Evolutionary conservation across 1,139 yeast species (phyloP), one percentile per base, ranked within the genome.

Genomic region (Yamadazyma conglobata): DNA sequence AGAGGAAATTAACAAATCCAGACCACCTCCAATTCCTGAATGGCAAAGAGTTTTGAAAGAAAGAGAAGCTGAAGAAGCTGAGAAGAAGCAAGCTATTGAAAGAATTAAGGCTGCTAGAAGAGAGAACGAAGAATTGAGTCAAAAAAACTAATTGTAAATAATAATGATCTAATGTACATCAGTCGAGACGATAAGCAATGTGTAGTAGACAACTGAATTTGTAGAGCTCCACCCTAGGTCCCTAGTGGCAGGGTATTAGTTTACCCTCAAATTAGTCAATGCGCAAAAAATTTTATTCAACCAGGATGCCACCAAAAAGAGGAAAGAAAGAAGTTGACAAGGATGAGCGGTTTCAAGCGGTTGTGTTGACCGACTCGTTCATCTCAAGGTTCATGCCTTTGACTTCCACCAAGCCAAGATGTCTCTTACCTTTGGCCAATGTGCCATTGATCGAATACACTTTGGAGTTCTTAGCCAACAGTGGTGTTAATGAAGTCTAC

Each of bases 361-460:
- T 91, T 39, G 96, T 91, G 18, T 72, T 91, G 48, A 85, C 95
- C 11, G 99, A 91, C 58, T 85, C 96, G 14, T 91, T 86, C 50
- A 86, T 88, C 57, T 81, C 93, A 4, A 68, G 95, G 46, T 91
- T 91, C 58, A 79, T 84, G 85, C 98, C 99, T 5, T 65, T 93
- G 44, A 84, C 97, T 0, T 70, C 86, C 5, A 79, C 77, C 19
- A 76, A 68, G 40, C 98, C 99, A 22, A 70, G 96, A 53, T 91
- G 98, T 59, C 66, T 91, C 27, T 64, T 91, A 41, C 96, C 96
- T 2, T 64, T 91, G 38, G 96, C 95, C 23, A 89, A 88, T 51
- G 87, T 86, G 8, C 98, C 99, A 3, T 70, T 91, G 48, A 79
- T 91, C 42, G 98, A 91, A 54, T 91, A 93, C 53, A 93, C 99